Percentiles rank a stretch among this genome's conserved stretches.
Conservation (phyloP, 108 stramenopile genomes). For the Ochromonas danica region DNA sequence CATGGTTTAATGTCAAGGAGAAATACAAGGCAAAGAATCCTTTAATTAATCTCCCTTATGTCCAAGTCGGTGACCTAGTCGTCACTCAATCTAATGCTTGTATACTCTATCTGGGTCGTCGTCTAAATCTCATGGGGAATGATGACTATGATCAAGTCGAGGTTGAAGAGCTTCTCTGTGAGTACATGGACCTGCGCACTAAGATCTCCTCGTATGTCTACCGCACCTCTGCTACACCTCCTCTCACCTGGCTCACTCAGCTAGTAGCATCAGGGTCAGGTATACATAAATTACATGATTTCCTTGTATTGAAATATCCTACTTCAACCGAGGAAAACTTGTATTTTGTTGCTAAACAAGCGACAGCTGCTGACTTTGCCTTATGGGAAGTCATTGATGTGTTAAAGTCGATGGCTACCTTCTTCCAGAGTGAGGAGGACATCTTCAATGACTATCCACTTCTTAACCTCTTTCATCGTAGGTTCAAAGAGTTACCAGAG, state of each 20-base stretch:
- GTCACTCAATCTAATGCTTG: slow-evolving; percentile 31
- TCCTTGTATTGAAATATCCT: not conserved
- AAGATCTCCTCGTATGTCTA: not conserved
- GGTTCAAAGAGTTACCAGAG: not conserved
- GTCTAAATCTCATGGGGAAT: not conserved
- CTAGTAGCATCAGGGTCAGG: not conserved
- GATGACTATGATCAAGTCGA: not conserved
- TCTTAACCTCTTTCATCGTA: not conserved
- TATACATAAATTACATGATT: not conserved
- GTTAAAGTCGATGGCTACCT: not conserved
- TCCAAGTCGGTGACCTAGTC: slow-evolving; percentile 3
- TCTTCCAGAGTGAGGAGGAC: not conserved
- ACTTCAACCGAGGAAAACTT: not conserved
- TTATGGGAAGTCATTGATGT: slow-evolving; percentile 7
- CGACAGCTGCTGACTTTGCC: slow-evolving; percentile 28
- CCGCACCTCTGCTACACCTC: too few species aligned
- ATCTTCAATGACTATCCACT: not conserved
- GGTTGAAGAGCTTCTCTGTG: slow-evolving; percentile 26
- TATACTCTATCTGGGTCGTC: slow-evolving; percentile 16
- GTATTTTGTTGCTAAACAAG: slow-evolving; percentile 16
- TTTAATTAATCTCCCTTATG: slow-evolving; percentile 24
- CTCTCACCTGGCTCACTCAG: not conserved
- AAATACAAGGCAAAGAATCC: slow-evolving; percentile 6
- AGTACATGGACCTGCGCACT: slow-evolving; percentile 29
- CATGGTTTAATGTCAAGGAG: slow-evolving; percentile 12